phyloP scores from a whole-genome alignment of 2,329 filamentous ascomycete species.

The Pseudogymnoascus sp. region DNA sequence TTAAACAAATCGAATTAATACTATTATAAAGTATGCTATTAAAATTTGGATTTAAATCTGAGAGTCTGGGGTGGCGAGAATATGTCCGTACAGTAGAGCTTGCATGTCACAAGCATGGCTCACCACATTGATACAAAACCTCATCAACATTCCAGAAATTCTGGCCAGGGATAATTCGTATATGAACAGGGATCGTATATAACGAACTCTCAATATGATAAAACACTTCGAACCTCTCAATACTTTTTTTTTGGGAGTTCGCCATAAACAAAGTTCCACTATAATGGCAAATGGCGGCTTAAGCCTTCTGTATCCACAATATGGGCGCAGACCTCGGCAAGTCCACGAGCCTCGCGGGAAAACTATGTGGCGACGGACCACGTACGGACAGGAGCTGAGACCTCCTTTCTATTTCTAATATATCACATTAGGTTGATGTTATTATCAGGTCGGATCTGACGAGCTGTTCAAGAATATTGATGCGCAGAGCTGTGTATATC shows the following conservation, averaged over 20 bases:
- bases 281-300: neutral
- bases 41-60: neutral
- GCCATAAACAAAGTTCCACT: neutral
- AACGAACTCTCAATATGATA: neutral
- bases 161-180: neutral
- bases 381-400: neutral
- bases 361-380: neutral
- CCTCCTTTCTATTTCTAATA: neutral
- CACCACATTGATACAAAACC: neutral
- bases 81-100: neutral
- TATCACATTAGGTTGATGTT: neutral
- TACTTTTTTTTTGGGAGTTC: neutral
- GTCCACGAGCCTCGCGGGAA: neutral
- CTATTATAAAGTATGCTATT: neutral
- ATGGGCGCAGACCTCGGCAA: slow-evolving; percentile 2
- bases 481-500: neutral
- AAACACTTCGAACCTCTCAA: neutral
- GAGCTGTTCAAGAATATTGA: neutral
- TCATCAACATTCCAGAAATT: neutral
- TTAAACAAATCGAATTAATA: neutral
- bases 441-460: neutral
- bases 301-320: neutral
- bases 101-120: neutral
- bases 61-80: neutral
- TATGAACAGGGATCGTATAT: slow-evolving; percentile 1